Conservation (phyloP, 495 filamentous ascomycete species). For the Hamigera avellanea region DNA sequence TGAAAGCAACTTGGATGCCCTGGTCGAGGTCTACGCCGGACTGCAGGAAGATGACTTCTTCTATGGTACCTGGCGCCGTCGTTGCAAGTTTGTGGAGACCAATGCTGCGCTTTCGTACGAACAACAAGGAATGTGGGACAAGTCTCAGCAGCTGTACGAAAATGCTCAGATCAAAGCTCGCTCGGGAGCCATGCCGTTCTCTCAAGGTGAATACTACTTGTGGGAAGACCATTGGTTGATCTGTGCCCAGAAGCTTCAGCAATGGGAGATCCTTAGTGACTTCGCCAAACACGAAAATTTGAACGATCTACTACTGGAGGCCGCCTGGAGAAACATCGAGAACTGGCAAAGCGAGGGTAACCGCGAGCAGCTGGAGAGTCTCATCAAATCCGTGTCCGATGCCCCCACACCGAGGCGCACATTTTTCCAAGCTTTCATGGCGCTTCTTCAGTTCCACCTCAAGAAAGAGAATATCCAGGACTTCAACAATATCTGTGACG, state of each 20-base stretch:
- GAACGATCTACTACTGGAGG: conserved; percentile 91
- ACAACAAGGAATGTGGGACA: conserved; percentile 99
- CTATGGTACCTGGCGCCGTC: conserved; percentile 92
- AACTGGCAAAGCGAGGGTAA: conserved; percentile 79
- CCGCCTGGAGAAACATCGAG: conserved; percentile 87
- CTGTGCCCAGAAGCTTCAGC: conserved; percentile 95
- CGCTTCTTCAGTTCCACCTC: conserved; percentile 79
- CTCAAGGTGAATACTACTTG: conserved; percentile 91
- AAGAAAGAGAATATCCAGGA: conserved; percentile 72
- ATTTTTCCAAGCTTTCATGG: conserved; percentile 98
- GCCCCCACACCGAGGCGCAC: conserved; percentile 84
- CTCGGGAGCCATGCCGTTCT: conserved; percentile 86
- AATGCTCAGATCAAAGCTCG: conserved; percentile 92
- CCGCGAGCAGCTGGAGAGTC: conserved; percentile 75
- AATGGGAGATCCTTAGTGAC: conserved; percentile 94
- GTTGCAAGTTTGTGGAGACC: conserved; percentile 91
- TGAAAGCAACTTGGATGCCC: conserved; percentile 88
- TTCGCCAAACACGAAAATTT: conserved; percentile 99
- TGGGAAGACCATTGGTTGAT: conserved; percentile 99
- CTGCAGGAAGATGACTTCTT: conserved; percentile 94
- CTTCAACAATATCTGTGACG: conserved; percentile 83
- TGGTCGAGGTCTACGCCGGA: conserved; percentile 80
- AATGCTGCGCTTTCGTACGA: conserved; percentile 95
- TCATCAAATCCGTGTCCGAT: conserved; percentile 94
- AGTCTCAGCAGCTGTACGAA: conserved; percentile 92